A percentile compares a stretch with the other conserved stretches of the same genome.
These are phyloP conservation scores for Metahyphopichia silvanorum DNA, from an alignment of 805 yeast species.

Conservation along the genomic window DNA sequence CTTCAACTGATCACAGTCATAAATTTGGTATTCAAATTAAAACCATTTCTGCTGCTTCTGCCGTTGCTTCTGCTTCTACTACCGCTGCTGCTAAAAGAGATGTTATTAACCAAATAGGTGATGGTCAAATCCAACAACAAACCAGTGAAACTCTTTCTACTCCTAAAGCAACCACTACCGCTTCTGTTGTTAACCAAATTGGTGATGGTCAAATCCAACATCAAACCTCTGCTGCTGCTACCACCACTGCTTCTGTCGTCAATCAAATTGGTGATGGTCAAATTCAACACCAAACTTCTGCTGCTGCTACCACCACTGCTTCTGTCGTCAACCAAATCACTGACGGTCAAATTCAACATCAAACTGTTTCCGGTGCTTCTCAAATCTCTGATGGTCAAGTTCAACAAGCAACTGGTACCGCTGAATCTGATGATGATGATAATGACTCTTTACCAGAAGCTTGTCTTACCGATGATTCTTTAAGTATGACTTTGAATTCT, in stretches of 20 bases:
- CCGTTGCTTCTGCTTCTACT: conserved; percentile 24
- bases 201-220: conserved; percentile 36
- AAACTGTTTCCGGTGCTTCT: conserved; percentile 21
- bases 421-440: conserved; percentile 44
- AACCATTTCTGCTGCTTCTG: conserved; percentile 41
- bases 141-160: conserved; percentile 26
- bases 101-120: conserved; percentile 55
- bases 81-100: conserved; percentile 25
- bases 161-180: conserved; percentile 31
- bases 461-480: conserved; percentile 48
- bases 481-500: conserved; percentile 16
- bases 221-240: conserved; percentile 11
- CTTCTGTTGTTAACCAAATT: conserved; percentile 19
- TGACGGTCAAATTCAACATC: conserved; percentile 18
- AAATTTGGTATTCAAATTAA: conserved; percentile 69
- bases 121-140: conserved; percentile 57
- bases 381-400: conserved; percentile 36
- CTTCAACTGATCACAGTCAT: conserved; percentile 51
- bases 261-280: conserved; percentile 23
- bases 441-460: conserved; percentile 71
- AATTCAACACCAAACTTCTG: conserved; percentile 17
- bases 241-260: conserved; percentile 14
- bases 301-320: conserved; percentile 19
- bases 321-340: conserved; percentile 13
- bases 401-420: conserved; percentile 23